Evolutionary conservation across 2,329 filamentous ascomycete species (phyloP), one percentile per base, ranked within the genome.

Genomic region (Lecanicillium sp.): DNA sequence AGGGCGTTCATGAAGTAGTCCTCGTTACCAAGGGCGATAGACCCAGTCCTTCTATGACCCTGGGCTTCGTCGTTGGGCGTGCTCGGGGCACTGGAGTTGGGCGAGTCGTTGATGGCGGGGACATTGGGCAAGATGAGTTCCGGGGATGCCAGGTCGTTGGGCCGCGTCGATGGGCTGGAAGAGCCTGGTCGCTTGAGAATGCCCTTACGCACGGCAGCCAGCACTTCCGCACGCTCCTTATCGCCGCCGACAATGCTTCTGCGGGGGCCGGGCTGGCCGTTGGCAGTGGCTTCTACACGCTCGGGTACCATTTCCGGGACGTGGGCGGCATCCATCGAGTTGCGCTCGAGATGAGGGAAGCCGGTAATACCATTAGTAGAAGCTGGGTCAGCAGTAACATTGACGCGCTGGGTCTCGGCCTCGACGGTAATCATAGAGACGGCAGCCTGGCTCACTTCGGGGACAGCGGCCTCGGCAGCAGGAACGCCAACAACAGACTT

Each of bases 231-330:
- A 54, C 91, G 83, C 61, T 97, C 93, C 60, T 76, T 85, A 55
- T 97, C 93, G 23, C 89, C 87, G 32, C 90, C 91, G 39, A 95
- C 77, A 58, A 96, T 94, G 69, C 90, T 97, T 73, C 87, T 91
- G 55, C 90, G 81, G 12, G 83, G 72, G 19, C 72, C 71, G 19
- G 84, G 80, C 45, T 74, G 78, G 23, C 84, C 79, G 1, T 78
- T 81, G 8, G 74, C 74, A 3, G 78, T 75, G 54, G 76, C 80
- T 23, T 74, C 74, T 5, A 73, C 56, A 14, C 78, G 74, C 24
- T 84, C 79, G 12, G 73, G 61, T 8, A 58, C 60, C 40, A 68
- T 57, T 35, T 69, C 68, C 3, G 70, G 70, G 2, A 69, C 64
- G 38, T 73, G 73, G 7, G 69, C 72, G 12, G 81, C 79, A 63